A percentile compares a stretch with the other conserved stretches of the same genome.
Evolutionary conservation across 2,329 filamentous ascomycete genomes (phyloP).

Genomic region (Hypoxylon sp.): DNA sequence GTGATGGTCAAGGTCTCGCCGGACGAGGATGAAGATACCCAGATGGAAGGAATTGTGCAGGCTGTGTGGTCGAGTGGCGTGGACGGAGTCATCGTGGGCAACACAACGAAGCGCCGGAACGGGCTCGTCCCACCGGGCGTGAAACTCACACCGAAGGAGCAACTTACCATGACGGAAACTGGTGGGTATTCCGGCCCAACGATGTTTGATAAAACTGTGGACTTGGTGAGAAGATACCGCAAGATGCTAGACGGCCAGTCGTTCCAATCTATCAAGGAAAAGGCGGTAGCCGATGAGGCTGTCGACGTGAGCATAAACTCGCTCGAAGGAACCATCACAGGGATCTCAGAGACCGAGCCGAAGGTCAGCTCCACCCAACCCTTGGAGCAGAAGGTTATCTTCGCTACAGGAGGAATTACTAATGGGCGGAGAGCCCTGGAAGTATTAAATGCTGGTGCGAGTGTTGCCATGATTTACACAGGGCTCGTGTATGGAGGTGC

Average conservation of each 20-base stretch:
- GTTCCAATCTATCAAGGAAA: constrained; percentile 53
- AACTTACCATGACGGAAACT: constrained; percentile 77
- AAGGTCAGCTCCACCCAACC: constrained; percentile 29
- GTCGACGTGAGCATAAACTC: constrained; percentile 55
- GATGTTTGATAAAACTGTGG: constrained; percentile 85
- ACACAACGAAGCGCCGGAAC: constrained; percentile 90
- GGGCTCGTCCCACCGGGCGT: constrained; percentile 78
- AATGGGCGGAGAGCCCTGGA: constrained; percentile 87
- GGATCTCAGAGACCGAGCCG: constrained; percentile 61
- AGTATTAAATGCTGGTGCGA: constrained; percentile 89
- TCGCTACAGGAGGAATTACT: constrained; percentile 93
- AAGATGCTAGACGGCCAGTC: constrained; percentile 72
- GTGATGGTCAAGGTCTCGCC: constrained; percentile 99
- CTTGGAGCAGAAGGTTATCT: constrained; percentile 80
- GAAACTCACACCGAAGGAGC: constrained; percentile 75
- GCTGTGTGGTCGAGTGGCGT: constrained; percentile 88
- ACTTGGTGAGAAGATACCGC: constrained; percentile 85
- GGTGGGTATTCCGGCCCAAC: constrained; percentile 94
- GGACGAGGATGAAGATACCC: constrained; percentile 88
- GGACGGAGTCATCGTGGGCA: constrained; percentile 95
- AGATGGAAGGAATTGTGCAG: constrained; percentile 89
- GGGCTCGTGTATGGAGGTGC: constrained; percentile 75
- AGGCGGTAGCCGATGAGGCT: constrained; percentile 53
- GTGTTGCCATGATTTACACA: constrained; percentile 93
- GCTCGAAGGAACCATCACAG: constrained; percentile 55